These are phyloP conservation scores for Arachis monticola DNA, from an alignment of 331 rosid genomes.

Conservation along the genomic window DNA sequence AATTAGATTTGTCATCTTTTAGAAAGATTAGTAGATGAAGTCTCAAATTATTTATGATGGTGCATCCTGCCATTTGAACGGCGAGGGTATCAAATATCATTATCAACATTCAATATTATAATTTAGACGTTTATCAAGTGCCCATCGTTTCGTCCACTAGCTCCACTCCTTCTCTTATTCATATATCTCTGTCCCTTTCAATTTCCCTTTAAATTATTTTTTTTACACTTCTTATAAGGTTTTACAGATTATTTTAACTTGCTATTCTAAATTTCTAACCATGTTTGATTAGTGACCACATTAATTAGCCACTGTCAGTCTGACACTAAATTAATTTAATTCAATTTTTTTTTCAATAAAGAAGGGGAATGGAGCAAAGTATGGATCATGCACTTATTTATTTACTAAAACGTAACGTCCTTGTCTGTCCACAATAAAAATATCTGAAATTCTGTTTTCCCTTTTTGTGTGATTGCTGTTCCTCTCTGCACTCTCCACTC, in stretches of 20 bases:
- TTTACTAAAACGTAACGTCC: not conserved
- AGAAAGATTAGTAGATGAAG: no score
- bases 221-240: no score
- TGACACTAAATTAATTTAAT: not conserved
- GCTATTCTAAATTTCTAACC: no score
- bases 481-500: not conserved
- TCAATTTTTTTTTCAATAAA: not conserved
- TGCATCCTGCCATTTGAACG: not conserved
- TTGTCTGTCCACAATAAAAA: not conserved
- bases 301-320: no score
- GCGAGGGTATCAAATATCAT: not conserved
- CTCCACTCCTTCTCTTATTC: not conserved
- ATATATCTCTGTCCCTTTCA: not conserved
- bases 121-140: not conserved
- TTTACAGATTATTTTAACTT: no score
- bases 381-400: not conserved
- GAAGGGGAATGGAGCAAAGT: not conserved
- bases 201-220: not conserved
- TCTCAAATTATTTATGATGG: no score
- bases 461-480: not conserved
- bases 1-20: no score
- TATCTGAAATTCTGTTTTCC: not conserved
- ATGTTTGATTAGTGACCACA: no score
- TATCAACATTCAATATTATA: no score
- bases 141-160: constrained; percentile 30